These are phyloP conservation scores for Ogataea zsoltii DNA, from an alignment of 805 yeast genomes.

Conservation along the genomic window DNA sequence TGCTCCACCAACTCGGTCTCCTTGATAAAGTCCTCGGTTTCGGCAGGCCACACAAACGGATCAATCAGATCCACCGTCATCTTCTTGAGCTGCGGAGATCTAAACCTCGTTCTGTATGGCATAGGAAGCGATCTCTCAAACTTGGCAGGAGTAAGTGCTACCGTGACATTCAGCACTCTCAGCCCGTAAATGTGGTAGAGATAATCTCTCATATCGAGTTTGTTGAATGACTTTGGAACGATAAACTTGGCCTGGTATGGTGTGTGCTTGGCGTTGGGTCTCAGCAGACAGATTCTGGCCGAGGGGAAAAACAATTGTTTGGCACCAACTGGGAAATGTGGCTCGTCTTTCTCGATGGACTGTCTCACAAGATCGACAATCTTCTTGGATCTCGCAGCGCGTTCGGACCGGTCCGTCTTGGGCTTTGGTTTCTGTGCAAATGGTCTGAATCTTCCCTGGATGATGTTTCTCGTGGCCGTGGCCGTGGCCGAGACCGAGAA, in stretches of 20 bases:
- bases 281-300: slow-evolving; percentile 73
- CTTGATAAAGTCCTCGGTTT: slow-evolving; percentile 35
- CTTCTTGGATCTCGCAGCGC: slow-evolving; percentile 30
- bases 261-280: slow-evolving; percentile 95
- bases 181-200: slow-evolving; percentile 87
- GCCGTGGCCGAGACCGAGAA: slow-evolving; percentile 1
- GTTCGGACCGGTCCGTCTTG: slow-evolving; percentile 21
- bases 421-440: slow-evolving; percentile 27
- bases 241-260: slow-evolving; percentile 96
- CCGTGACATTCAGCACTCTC: slow-evolving; percentile 84
- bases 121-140: slow-evolving; percentile 57
- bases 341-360: slow-evolving; percentile 59
- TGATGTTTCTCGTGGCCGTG: slow-evolving; percentile 22
- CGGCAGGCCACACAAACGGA: slow-evolving; percentile 94
- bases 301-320: slow-evolving; percentile 79
- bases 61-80: slow-evolving; percentile 97
- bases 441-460: slow-evolving; percentile 33
- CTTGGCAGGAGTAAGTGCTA: slow-evolving; percentile 75
- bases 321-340: slow-evolving; percentile 84
- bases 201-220: slow-evolving; percentile 91
- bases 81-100: slow-evolving; percentile 82
- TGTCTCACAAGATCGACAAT: slow-evolving; percentile 36
- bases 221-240: slow-evolving; percentile 92
- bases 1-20: slow-evolving; percentile 42
- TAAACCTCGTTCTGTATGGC: slow-evolving; percentile 63